Conservation (phyloP, 805 yeast species). For the Hanseniaspora guilliermondii region DNA sequence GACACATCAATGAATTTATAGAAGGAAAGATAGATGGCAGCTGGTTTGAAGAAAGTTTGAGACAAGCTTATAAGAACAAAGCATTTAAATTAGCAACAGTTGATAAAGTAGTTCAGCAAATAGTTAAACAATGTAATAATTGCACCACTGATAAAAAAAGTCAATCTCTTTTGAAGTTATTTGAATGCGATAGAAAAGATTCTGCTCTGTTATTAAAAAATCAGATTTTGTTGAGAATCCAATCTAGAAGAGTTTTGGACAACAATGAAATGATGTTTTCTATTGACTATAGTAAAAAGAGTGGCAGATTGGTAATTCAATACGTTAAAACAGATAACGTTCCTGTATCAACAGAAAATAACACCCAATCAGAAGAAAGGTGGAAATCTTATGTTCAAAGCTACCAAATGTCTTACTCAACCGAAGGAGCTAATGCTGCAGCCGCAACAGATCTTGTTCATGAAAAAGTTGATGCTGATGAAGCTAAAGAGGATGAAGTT, state of each 20-base stretch:
- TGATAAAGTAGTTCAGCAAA: constrained; percentile 77
- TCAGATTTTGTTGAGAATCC: constrained; percentile 83
- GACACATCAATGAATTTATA: constrained; percentile 59
- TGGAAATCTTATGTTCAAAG: constrained; percentile 93
- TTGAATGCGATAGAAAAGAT: constrained; percentile 64
- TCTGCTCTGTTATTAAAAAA: constrained; percentile 62
- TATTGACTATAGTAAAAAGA: constrained; percentile 50
- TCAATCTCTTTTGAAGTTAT: constrained; percentile 65
- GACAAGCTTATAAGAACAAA: constrained; percentile 87
- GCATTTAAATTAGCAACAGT: constrained; percentile 88
- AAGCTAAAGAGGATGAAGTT: constrained; percentile 31
- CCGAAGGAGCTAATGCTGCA: constrained; percentile 64
- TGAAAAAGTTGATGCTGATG: constrained; percentile 36
- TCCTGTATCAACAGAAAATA: constrained; percentile 58
- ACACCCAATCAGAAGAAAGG: constrained; percentile 48
- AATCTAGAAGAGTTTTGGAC: constrained; percentile 68
- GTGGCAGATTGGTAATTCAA: constrained; percentile 51
- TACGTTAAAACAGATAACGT: constrained; percentile 80
- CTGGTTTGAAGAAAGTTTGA: constrained; percentile 86
- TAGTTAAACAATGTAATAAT: constrained; percentile 76
- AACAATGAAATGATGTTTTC: constrained; percentile 88
- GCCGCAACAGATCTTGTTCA: constrained; percentile 40
- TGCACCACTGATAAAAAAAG: constrained; percentile 68
- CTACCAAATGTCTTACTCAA: constrained; percentile 87
- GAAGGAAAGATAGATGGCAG: constrained; percentile 88